phyloP scores from a whole-genome alignment of 169 alveolate species.

The Cryptosporidium sp. region DNA sequence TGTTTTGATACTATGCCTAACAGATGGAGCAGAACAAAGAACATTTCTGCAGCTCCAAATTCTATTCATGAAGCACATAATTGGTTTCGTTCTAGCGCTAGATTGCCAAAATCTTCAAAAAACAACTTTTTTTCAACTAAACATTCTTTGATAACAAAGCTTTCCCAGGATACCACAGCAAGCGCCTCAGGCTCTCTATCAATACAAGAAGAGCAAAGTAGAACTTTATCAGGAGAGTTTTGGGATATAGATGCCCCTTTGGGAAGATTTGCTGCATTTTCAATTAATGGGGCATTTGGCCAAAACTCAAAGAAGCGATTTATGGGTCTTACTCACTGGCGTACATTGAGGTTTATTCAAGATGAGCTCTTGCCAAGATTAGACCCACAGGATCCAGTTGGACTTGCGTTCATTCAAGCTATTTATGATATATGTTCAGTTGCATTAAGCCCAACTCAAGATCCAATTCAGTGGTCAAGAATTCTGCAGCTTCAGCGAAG shows the following conservation, averaged over 20 bases:
- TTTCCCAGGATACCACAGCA: constrained; percentile 22
- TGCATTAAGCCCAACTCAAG: constrained; percentile 65
- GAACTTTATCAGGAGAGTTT: constrained; percentile 33
- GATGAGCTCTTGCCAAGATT: constrained; percentile 22
- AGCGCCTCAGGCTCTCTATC: constrained; percentile 5
- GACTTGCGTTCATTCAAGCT: constrained; percentile 34
- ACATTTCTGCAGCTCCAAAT: constrained; percentile 18
- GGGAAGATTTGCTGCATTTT: constrained; percentile 69
- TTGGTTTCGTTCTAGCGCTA: constrained; percentile 39
- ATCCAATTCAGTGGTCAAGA: constrained; percentile 74
- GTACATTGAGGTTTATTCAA: constrained; percentile 41
- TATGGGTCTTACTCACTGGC: constrained; percentile 71
- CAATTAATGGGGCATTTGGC: constrained; percentile 71
- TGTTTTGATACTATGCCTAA: constrained; percentile 59
- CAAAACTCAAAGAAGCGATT: constrained; percentile 61
- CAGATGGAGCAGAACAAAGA: constrained; percentile 37
- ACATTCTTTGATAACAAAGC: constrained; percentile 24
- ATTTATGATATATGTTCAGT: constrained; percentile 63
- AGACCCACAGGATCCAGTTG: constrained; percentile 65
- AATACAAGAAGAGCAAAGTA: constrained; percentile 14
- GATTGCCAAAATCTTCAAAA: constrained; percentile 56
- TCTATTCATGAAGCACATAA: constrained; percentile 46
- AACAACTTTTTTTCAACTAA: constrained; percentile 33
- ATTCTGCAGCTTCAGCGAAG: constrained; percentile 65
- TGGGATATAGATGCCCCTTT: constrained; percentile 62